Percentiles rank a stretch among this genome's conserved stretches.
Conservation (phyloP, 768 basidiomycete genomes). For the Naematelia aurantialba region DNA sequence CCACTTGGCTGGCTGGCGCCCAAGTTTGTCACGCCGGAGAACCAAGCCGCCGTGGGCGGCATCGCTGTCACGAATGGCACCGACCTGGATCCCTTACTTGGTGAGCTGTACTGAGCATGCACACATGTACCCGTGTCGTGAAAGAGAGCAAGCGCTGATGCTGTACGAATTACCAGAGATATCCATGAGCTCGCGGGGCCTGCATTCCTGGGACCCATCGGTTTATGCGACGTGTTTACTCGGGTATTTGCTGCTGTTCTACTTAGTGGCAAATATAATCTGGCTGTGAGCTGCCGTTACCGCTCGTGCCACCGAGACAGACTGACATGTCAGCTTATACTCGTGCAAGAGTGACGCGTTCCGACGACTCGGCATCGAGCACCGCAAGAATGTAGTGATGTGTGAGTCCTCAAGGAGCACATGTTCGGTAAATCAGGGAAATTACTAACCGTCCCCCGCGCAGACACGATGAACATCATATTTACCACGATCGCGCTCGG, state of each 20-base stretch:
- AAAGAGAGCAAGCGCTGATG: background rate
- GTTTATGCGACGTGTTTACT: conserved; percentile 20
- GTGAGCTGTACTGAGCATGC: conserved; percentile 6
- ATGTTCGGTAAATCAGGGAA: background rate
- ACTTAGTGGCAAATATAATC: conserved; percentile 15
- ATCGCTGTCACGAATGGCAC: conserved; percentile 13
- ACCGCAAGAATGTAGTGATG: conserved; percentile 33
- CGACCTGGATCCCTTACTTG: conserved; percentile 17
- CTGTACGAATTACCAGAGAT: no score
- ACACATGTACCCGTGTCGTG: background rate
- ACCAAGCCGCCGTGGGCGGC: conserved; percentile 14
- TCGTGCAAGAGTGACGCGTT: conserved; percentile 7
- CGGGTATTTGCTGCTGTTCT: conserved; percentile 29
- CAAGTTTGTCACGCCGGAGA: conserved; percentile 30
- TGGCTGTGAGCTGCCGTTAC: conserved; percentile 24
- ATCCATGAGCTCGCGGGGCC: conserved; percentile 18
- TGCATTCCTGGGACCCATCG: conserved; percentile 35
- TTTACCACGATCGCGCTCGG: conserved; percentile 30
- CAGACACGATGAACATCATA: conserved; percentile 32
- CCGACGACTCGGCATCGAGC: conserved; percentile 12
- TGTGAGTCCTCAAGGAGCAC: conserved; percentile 16
- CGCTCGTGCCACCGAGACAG: background rate
- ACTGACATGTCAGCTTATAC: conserved; percentile 4
- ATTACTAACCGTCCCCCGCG: background rate
- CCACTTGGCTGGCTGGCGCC: conserved; percentile 26